Evolutionary conservation across 1,284 basidiomycete species (phyloP), one percentile per base, ranked within the genome.

Genomic region (Fomitopsis pinicola): DNA sequence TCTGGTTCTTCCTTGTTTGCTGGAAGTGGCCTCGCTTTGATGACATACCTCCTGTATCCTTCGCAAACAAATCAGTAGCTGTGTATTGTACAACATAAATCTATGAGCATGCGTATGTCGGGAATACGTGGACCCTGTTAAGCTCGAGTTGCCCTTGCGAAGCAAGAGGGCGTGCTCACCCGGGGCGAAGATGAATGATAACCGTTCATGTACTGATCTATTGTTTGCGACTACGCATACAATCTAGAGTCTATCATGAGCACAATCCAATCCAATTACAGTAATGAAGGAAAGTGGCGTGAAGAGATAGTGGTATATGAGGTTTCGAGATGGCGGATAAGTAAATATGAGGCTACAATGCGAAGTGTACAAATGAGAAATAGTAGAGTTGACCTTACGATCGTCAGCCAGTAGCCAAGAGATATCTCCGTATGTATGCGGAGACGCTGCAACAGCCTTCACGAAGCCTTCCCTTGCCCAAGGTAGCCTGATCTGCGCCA

Each of bases 21-120:
- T 60, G 66, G 64, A 62, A 59, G 44, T 38, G 45, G 57, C 45
- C 52, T 63, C 42, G 33, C 60, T 56, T 33, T 61, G 46, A 59
- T 52, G 57, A 55, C 38, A 58, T 64, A 58, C 48, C 54, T 52
- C 35, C 61, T 65, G 60, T 61, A 62, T 60, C 53, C 59, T 59
- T 58, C 53, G 26, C 36, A 46, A 58, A 58, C 53, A 55, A 60
- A 52, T 58, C 57, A 54, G 30, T 60, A 65, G 59, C 64, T 62
- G 17, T 66, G 64, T 66, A 66, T 66, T 66, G 61, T 66, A 64
- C 55, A 58, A 52, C 54, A 56, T 60, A 45, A 61, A 63, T 61
- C 52, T 63, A 59, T 63, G 55, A 54, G 38, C 53, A 63, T 58
- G 44, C 52, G 46, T 45, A 28, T n/a, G 35, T 55, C 17, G 15